These are phyloP conservation scores for Geotrichum ghanense DNA, from an alignment of 805 yeast genomes.

Conservation along the genomic window DNA sequence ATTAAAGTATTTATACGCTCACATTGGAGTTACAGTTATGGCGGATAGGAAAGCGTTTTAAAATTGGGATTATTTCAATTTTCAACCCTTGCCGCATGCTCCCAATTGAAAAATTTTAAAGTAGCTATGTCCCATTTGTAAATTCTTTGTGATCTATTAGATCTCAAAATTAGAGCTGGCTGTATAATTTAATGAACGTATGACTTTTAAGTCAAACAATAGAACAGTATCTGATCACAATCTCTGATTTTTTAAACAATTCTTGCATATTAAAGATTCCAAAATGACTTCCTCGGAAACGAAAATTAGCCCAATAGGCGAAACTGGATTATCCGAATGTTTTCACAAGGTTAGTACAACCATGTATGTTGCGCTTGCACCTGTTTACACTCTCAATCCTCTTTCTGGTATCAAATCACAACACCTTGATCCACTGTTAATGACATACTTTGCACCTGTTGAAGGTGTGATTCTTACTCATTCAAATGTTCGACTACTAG, in stretches of 20 bases:
- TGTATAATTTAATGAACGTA: no score
- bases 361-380: conserved; percentile 81
- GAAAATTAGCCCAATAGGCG: conserved; percentile 17
- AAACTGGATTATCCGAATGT: conserved; percentile 40
- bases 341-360: conserved; percentile 50
- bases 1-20: no score
- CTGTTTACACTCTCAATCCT: conserved; percentile 58
- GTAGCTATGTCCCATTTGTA: no score
- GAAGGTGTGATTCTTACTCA: conserved; percentile 82
- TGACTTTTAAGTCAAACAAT: no score
- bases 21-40: no score
- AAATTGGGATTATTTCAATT: no score
- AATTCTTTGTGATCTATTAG: no score
- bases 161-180: no score
- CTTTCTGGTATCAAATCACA: conserved; percentile 72
- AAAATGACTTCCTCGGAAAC: neutral
- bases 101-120: conserved; percentile 1
- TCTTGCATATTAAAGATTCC: no score
- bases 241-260: no score
- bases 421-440: conserved; percentile 80
- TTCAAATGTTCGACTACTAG: conserved; percentile 45
- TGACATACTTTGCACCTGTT: conserved; percentile 64
- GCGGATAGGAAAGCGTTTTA: no score
- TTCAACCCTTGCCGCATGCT: neutral
- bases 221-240: no score